Evolutionary conservation across 345 rosid species (phyloP).

Genomic region (Arabis hirsuta): DNA sequence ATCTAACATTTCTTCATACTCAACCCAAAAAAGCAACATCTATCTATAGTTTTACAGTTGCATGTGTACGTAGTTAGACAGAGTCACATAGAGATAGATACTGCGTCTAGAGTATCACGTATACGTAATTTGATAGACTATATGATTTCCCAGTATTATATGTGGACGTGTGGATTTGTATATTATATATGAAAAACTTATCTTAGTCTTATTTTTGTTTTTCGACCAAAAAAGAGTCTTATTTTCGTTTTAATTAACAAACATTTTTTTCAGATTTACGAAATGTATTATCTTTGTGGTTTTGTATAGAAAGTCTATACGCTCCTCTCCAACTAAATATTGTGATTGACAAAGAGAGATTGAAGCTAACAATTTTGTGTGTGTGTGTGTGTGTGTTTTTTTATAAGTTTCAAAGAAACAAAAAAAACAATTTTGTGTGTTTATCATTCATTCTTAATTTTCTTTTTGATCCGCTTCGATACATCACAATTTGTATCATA

Average conservation of each 20-base stretch:
- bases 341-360: neutral
- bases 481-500: neutral
- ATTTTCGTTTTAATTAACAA: conserved; percentile 1
- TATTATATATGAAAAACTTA: neutral
- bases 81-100: neutral
- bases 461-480: too few relatives aligned
- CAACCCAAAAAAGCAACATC: neutral
- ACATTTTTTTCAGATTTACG: neutral
- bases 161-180: neutral
- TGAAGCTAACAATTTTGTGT: too few relatives aligned
- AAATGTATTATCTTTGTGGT: neutral
- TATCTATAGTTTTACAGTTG: neutral
- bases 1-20: neutral
- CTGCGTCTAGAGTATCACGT: neutral
- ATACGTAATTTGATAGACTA: neutral
- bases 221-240: too few relatives aligned
- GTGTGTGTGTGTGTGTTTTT: too few relatives aligned
- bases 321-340: neutral
- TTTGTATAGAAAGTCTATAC: neutral
- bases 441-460: too few relatives aligned
- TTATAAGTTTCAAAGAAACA: too few relatives aligned
- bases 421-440: too few relatives aligned
- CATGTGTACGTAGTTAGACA: conserved; percentile 3
- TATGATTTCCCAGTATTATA: neutral
- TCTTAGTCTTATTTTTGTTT: conserved; percentile 1